Percentiles rank a stretch among this genome's conserved stretches.
These are phyloP conservation scores for Coemansia sp. DNA, from an alignment of 371 early-diverging fungal species.

Conservation along the genomic window DNA sequence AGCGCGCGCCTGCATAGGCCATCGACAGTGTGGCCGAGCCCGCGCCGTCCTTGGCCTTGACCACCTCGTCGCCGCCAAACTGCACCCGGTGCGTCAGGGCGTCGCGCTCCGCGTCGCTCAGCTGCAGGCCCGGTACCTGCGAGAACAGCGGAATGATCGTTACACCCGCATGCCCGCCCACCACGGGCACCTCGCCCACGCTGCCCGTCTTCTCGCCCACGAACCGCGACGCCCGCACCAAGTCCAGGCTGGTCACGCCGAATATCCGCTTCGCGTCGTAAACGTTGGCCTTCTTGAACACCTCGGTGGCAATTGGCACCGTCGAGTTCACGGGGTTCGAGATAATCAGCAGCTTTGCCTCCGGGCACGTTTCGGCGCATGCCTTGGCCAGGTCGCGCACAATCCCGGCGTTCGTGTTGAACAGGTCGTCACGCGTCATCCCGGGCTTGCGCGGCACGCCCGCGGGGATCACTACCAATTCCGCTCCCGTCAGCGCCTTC, in stretches of 20 bases:
- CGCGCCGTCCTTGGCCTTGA: conserved; percentile 98
- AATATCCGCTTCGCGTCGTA: conserved; percentile 93
- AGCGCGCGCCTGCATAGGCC: conserved; percentile 97
- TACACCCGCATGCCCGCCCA: conserved; percentile 98
- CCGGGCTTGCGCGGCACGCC: conserved; percentile 99
- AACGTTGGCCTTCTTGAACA: conserved; percentile 90
- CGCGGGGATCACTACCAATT: conserved; percentile 97
- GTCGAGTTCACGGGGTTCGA: conserved; percentile 99
- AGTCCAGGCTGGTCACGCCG: conserved; percentile 98
- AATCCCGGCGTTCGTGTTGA: conserved; percentile 97
- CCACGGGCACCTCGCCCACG: conserved; percentile 83
- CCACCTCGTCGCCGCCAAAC: conserved; percentile 99
- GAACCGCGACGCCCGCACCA: conserved; percentile 97
- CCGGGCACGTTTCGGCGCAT: conserved; percentile 78
- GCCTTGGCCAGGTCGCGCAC: conserved; percentile 84
- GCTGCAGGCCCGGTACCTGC: conserved; percentile 72
- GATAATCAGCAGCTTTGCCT: conserved; percentile 95
- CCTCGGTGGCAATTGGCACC: conserved; percentile 97
- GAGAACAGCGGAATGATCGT: conserved; percentile 97
- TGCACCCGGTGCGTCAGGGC: conserved; percentile 96
- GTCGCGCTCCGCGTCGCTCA: conserved; percentile 89
- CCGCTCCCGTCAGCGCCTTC: conserved; percentile 81
- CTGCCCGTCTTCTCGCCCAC: conserved; percentile 79
- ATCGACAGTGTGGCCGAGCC: conserved; percentile 98
- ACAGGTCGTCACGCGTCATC: conserved; percentile 98